Conservation (phyloP, 208 protist species). For the Naegleria fowleri region DNA sequence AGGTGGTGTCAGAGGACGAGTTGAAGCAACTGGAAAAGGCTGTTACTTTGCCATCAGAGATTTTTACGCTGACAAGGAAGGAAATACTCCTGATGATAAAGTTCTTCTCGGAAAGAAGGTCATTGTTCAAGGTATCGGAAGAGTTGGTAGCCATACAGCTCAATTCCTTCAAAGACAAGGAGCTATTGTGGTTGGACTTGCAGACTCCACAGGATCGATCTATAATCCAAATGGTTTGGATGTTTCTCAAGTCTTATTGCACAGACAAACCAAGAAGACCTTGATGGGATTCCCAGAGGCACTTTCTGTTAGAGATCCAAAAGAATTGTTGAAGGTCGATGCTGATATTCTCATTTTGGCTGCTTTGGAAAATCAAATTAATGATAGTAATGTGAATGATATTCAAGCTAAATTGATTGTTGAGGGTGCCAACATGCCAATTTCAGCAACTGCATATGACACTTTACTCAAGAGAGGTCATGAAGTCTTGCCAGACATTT, state of each 20-base stretch:
- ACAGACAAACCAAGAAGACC: constrained; percentile 31
- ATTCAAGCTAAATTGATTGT: constrained; percentile 66
- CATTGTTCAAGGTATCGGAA: constrained; percentile 70
- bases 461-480: constrained; percentile 41
- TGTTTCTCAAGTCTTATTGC: constrained; percentile 31
- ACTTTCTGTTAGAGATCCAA: constrained; percentile 28
- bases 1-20: constrained; percentile 61
- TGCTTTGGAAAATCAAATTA: constrained; percentile 61
- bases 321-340: constrained; percentile 45
- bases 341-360: constrained; percentile 74
- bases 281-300: constrained; percentile 56
- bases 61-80: constrained; percentile 49
- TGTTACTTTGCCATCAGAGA: constrained; percentile 60
- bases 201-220: constrained; percentile 54
- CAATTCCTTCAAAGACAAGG: constrained; percentile 61
- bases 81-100: constrained; percentile 47
- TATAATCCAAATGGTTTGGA: constrained; percentile 52
- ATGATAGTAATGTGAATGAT: constrained; percentile 51
- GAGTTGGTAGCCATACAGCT: constrained; percentile 57
- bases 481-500: constrained; percentile 66
- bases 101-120: constrained; percentile 60
- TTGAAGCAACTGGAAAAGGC: constrained; percentile 58
- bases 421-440: constrained; percentile 72
- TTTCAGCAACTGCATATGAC: constrained; percentile 56
- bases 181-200: constrained; percentile 57